These are phyloP conservation scores for Pezicula neosporulosa DNA, from an alignment of 2,329 filamentous ascomycete species.

Conservation along the genomic window DNA sequence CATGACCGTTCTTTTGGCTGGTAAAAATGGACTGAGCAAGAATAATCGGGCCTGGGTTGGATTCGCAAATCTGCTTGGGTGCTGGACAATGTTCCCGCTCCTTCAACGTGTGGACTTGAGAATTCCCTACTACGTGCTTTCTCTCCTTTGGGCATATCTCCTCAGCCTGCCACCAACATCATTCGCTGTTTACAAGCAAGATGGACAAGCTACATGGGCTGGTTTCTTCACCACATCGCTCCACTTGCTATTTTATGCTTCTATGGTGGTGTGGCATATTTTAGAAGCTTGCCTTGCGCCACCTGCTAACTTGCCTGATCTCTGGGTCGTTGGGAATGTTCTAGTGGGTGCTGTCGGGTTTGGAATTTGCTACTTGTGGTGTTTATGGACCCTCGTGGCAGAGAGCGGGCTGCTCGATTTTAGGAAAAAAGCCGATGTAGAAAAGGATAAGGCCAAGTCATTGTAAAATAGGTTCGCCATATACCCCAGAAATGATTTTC, in stretches of 20 bases:
- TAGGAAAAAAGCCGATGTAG: slow-evolving; percentile 5
- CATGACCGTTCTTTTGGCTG: slow-evolving; percentile 83
- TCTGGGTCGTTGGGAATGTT: slow-evolving; percentile 93
- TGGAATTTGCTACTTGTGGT: slow-evolving; percentile 87
- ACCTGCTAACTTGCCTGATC: slow-evolving; percentile 76
- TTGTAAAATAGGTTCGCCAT: slow-evolving; percentile 21
- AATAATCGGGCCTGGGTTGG: slow-evolving; percentile 85
- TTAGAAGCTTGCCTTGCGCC: slow-evolving; percentile 65
- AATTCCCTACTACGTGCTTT: slow-evolving; percentile 81
- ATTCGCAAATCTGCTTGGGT: slow-evolving; percentile 87
- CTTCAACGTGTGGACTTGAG: slow-evolving; percentile 79
- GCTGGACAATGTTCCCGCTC: slow-evolving; percentile 92
- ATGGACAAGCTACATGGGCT: slow-evolving; percentile 40
- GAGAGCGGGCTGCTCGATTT: slow-evolving; percentile 43
- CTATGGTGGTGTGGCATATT: slow-evolving; percentile 80
- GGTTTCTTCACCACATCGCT: slow-evolving; percentile 61
- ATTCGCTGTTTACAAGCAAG: slow-evolving; percentile 62
- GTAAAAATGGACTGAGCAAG: slow-evolving; percentile 72
- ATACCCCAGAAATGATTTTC: slow-evolving; percentile 13
- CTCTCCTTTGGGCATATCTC: slow-evolving; percentile 86
- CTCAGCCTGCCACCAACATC: slow-evolving; percentile 81
- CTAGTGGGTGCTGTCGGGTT: slow-evolving; percentile 84
- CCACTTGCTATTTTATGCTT: slow-evolving; percentile 72
- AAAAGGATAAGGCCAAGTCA: slow-evolving; percentile 21
- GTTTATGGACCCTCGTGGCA: slow-evolving; percentile 61